phyloP scores from a whole-genome alignment of 306 rosid species.

The Rosa multiflora region DNA sequence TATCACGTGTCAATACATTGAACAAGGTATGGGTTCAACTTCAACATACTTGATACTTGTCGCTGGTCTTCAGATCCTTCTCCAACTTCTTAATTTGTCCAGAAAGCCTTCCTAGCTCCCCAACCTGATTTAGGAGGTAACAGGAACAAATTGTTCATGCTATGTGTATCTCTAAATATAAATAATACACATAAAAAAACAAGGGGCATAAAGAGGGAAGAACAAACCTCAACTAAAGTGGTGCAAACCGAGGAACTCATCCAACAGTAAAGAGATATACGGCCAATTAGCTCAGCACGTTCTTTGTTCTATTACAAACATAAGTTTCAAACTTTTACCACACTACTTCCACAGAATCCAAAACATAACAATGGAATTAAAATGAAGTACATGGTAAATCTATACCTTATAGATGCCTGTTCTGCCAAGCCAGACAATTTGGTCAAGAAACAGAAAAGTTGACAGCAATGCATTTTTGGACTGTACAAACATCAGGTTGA shows the following conservation, averaged over 20 bases:
- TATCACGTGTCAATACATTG: neutral
- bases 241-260: constrained; percentile 74
- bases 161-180: neutral
- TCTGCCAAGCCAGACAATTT: constrained; percentile 94
- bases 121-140: constrained; percentile 49
- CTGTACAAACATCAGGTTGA: constrained; percentile 38
- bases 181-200: neutral
- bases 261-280: constrained; percentile 93
- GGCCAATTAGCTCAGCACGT: constrained; percentile 65
- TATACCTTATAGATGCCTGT: constrained; percentile 72
- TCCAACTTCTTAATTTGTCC: constrained; percentile 81
- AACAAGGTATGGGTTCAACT: constrained; percentile 23
- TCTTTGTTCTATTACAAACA: constrained; percentile 69
- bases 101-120: constrained; percentile 94
- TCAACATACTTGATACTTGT: constrained; percentile 71
- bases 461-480: constrained; percentile 86
- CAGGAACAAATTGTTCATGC: constrained; percentile 20
- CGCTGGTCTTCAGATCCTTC: constrained; percentile 62
- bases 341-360: neutral
- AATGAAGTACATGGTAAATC: constrained; percentile 8
- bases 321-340: constrained; percentile 1
- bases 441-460: constrained; percentile 93
- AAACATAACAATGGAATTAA: neutral
- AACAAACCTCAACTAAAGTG: constrained; percentile 83
- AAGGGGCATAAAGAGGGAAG: constrained; percentile 18